Conservation (phyloP, 352 stramenopile species). For the Plasmopara muralis region DNA sequence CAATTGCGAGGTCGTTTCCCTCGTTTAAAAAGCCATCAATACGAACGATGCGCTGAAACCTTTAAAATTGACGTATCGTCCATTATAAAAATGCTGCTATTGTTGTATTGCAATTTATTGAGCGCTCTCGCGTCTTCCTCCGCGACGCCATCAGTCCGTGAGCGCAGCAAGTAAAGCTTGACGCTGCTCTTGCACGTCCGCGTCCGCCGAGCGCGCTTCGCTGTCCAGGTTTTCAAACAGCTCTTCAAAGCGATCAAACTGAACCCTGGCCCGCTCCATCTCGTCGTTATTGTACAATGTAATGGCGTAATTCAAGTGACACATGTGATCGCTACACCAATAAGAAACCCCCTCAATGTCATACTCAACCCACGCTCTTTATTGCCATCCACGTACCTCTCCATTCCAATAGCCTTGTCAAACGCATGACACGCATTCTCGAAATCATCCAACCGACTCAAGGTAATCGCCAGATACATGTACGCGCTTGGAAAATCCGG, state of each 20-base stretch:
- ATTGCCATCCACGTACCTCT: constrained; percentile 31
- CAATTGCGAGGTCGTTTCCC: constrained; percentile 47
- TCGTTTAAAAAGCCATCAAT: constrained; percentile 27
- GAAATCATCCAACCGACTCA: constrained; percentile 87
- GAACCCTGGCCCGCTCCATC: constrained; percentile 75
- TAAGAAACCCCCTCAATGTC: not conserved
- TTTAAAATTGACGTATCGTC: not conserved
- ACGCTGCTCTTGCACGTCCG: constrained; percentile 68
- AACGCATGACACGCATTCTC: constrained; percentile 90
- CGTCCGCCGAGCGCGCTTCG: constrained; percentile 52
- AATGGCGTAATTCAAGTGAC: constrained; percentile 87
- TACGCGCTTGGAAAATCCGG: constrained; percentile 86
- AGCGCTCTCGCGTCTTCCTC: not conserved
- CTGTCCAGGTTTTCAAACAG: constrained; percentile 71
- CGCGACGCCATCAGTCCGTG: constrained; percentile 33
- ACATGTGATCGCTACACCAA: constrained; percentile 63
- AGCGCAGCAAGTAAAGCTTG: constrained; percentile 61
- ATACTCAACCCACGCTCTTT: too few species aligned
- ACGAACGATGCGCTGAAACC: too few species aligned
- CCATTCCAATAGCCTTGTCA: constrained; percentile 88
- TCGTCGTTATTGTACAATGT: constrained; percentile 88
- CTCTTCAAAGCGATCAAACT: constrained; percentile 82
- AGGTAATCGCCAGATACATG: constrained; percentile 90
- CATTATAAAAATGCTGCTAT: not conserved
- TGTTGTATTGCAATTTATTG: not conserved